Conservation (phyloP, 2,329 filamentous ascomycete genomes). For the Xylariomycetidae sp. region DNA sequence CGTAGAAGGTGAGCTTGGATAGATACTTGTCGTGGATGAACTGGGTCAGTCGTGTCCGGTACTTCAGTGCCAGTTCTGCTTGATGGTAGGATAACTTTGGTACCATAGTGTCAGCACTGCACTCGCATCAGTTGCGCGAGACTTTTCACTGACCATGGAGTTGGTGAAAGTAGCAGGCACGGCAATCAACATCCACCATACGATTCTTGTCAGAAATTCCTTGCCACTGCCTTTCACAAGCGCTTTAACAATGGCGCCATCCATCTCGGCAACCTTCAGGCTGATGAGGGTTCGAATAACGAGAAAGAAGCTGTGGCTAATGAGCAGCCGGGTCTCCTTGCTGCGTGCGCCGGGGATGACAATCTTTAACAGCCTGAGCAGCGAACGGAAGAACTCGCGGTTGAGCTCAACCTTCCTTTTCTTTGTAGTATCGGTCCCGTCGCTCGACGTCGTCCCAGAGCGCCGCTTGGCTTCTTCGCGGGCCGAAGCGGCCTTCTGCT, state of each 20-base stretch:
- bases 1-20: conserved; percentile 97
- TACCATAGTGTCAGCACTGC: not conserved
- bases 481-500: conserved; percentile 79
- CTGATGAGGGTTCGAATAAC: conserved; percentile 88
- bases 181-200: conserved; percentile 98
- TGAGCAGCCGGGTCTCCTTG: conserved; percentile 77
- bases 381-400: conserved; percentile 68
- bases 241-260: conserved; percentile 86
- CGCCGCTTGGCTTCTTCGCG: conserved; percentile 56
- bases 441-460: conserved; percentile 44
- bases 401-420: conserved; percentile 82
- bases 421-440: conserved; percentile 22
- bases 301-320: conserved; percentile 90
- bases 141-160: conserved; percentile 68
- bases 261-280: conserved; percentile 91
- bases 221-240: conserved; percentile 85
- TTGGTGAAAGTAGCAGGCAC: conserved; percentile 97
- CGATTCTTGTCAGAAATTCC: conserved; percentile 80
- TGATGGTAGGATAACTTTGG: conserved; percentile 90
- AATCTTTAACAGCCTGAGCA: conserved; percentile 74
- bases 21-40: conserved; percentile 94
- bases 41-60: conserved; percentile 88
- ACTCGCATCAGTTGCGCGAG: not conserved
- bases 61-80: conserved; percentile 86
- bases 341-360: conserved; percentile 86